Base-by-base conservation (phyloP, 345 rosid species). In the Aurinia saxatilis region DNA sequence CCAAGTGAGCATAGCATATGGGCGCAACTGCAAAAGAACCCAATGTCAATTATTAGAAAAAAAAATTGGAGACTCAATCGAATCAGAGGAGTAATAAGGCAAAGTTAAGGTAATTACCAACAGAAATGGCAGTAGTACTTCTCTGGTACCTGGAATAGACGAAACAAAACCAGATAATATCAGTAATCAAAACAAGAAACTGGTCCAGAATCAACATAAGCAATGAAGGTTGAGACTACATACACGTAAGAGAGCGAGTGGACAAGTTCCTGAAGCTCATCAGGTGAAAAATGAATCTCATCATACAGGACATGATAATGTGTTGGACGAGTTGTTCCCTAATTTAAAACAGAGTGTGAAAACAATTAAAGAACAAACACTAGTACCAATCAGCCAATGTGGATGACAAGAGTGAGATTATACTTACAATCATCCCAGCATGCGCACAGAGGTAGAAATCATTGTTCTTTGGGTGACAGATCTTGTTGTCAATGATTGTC, bases 241-340 rank as follows among this genome's bases (percentile, higher is more conserved):
- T 67, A 73, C 77, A 73, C 77, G 23, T 67, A 73, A 16, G 77
- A 73, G 47, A 73, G 65, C 0, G 77, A 47, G 40, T 73, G 76
- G 14, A 73, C 73, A 0, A 73, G 76, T 23, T 73, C 76, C 33
- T 73, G 76, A 38, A 73, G 63, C 15, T 73, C 77, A 55, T 67
- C 77, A 15, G 77, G 15, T 15, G 73, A 49, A 11, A 73, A 73
- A 7, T 45, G 21, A 3, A 73, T 67, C 48, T 73, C 77, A 55
- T 73, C 69, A 34, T 60, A 66, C 54, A 73, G 21, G 29, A 73
- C 73, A 56, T 67, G 77, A 64, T 73, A 73, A 39, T 73, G 77
- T 0, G 77, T 66, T 16, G 77, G 77, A 17, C 77, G 68, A 5
- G 60, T 52, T 0, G 77, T 73, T 51, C 76, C 76, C 76, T 73